phyloP scores from a whole-genome alignment of 1,284 basidiomycete species.

The Grifola frondosa region DNA sequence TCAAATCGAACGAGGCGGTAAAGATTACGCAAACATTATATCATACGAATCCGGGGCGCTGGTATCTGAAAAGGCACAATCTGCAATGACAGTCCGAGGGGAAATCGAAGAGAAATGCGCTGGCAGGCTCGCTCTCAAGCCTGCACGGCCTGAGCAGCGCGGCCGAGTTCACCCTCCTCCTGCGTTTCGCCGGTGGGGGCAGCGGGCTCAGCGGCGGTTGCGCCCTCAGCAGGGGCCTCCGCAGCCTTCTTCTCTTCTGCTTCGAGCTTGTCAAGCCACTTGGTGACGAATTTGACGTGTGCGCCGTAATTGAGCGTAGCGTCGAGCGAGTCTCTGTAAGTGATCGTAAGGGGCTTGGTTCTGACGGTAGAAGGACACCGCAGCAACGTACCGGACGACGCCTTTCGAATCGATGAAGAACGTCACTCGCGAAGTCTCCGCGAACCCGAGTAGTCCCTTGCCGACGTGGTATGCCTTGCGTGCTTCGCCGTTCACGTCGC shows the following conservation, averaged over 20 bases:
- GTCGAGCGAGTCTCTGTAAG: constrained; percentile 50
- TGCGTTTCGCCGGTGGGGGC: constrained; percentile 5
- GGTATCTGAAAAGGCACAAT: too few species aligned
- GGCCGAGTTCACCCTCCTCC: constrained; percentile 10
- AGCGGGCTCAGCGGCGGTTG: constrained; percentile 13
- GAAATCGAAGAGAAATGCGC: background rate
- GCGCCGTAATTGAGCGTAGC: constrained; percentile 59
- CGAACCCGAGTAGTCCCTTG: constrained; percentile 64
- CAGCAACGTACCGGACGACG: constrained; percentile 51
- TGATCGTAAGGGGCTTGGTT: background rate
- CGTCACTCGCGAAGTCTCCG: constrained; percentile 60
- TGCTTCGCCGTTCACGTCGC: constrained; percentile 61
- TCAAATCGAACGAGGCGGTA: too few species aligned
- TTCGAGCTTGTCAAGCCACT: constrained; percentile 57
- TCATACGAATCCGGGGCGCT: too few species aligned
- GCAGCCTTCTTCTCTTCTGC: constrained; percentile 33
- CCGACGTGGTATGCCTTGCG: constrained; percentile 64
- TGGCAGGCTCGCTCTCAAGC: constrained; percentile 9
- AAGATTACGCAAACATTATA: too few species aligned
- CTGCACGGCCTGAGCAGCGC: constrained; percentile 17
- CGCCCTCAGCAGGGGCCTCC: constrained; percentile 14
- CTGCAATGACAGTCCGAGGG: too few species aligned
- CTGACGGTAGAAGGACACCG: background rate
- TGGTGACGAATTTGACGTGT: constrained; percentile 67
- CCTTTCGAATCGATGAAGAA: constrained; percentile 75